Percentiles rank a stretch among this genome's conserved stretches.
phyloP scores from a whole-genome alignment of 108 stramenopile species.

The Phaeodactylum tricornutum region DNA sequence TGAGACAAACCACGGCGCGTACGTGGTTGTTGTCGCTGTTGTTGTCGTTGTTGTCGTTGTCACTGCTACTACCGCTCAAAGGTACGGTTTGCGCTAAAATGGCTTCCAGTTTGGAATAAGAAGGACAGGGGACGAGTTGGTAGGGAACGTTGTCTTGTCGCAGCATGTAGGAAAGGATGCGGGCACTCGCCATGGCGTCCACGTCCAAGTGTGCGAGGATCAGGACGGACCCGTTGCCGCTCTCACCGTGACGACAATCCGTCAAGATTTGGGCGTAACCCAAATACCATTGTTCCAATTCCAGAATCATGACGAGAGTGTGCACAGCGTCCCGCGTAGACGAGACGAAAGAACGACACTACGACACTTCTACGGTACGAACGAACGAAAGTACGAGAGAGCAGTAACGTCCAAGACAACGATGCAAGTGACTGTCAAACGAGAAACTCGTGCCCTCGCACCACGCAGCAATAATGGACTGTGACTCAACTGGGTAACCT shows the following conservation, averaged over 20 bases:
- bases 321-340: no score
- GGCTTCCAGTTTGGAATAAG: conserved; percentile 12
- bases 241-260: conserved; percentile 37
- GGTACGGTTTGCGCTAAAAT: conserved; percentile 1
- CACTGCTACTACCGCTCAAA: background rate
- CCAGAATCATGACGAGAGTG: conserved; percentile 73
- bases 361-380: no score
- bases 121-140: conserved; percentile 52
- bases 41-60: conserved; percentile 7
- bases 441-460: no score
- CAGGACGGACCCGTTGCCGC: conserved; percentile 21
- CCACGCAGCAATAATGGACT: no score
- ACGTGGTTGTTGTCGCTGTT: conserved; percentile 17
- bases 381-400: no score
- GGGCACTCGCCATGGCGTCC: conserved; percentile 66
- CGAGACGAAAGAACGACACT: no score
- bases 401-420: no score
- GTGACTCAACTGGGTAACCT: no score
- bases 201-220: conserved; percentile 59
- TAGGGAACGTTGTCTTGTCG: conserved; percentile 64
- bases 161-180: conserved; percentile 63
- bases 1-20: conserved; percentile 53
- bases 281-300: conserved; percentile 62
- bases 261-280: conserved; percentile 68
- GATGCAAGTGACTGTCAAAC: no score